Conservation (phyloP, 306 rosid species). For the Potentilla sterilis region DNA sequence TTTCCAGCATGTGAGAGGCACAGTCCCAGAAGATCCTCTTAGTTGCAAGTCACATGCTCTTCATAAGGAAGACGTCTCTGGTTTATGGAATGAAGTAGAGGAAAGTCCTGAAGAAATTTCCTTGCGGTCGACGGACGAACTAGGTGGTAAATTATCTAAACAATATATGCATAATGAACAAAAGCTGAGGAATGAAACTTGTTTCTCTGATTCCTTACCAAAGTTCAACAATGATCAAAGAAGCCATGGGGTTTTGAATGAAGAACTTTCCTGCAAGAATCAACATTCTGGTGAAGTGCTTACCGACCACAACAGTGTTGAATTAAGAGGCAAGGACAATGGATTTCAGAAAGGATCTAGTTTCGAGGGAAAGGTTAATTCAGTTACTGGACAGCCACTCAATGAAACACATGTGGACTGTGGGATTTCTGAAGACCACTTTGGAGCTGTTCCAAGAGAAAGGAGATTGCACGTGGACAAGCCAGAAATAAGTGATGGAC, state of each 20-base stretch:
- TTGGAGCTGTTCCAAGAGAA: conserved; percentile 17
- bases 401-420: conserved; percentile 8
- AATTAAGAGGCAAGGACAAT: conserved; percentile 18
- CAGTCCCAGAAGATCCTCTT: conserved; percentile 30
- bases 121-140: conserved; percentile 30
- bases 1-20: conserved; percentile 24
- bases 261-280: conserved; percentile 7
- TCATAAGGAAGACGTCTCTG: conserved; percentile 24
- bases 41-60: conserved; percentile 8
- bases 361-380: conserved; percentile 11
- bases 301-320: conserved; percentile 22
- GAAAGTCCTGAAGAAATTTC: conserved; percentile 17
- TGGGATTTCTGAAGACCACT: conserved; percentile 21
- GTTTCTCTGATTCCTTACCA: conserved; percentile 12
- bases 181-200: conserved; percentile 5
- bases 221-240: conserved; percentile 2
- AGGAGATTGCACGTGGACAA: not conserved
- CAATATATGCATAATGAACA: not conserved
- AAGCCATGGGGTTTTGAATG: not conserved
- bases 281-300: conserved; percentile 7
- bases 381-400: conserved; percentile 11
- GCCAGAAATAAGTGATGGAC: conserved; percentile 12
- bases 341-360: not conserved
- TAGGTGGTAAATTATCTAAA: conserved; percentile 28
- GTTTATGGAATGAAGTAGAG: conserved; percentile 21